These are phyloP conservation scores for Metschnikowia reukaufii DNA, from an alignment of 805 yeast species.

Conservation along the genomic window DNA sequence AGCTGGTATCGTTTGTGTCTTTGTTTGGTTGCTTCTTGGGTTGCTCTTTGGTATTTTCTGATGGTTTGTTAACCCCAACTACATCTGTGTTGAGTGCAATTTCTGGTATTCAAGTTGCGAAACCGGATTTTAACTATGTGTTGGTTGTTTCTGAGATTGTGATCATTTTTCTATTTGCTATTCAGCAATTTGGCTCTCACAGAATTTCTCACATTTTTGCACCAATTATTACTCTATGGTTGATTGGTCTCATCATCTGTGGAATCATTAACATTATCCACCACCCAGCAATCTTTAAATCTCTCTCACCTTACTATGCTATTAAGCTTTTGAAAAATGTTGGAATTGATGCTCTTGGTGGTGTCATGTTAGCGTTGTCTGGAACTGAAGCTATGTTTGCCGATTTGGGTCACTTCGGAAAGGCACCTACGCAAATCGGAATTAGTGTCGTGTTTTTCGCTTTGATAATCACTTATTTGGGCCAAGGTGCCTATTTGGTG, in stretches of 20 bases:
- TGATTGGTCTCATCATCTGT: slow-evolving; percentile 41
- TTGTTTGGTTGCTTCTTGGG: slow-evolving; percentile 49
- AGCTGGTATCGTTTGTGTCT: slow-evolving; percentile 32
- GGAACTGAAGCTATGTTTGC: slow-evolving; percentile 68
- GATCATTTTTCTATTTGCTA: slow-evolving; percentile 43
- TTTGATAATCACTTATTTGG: slow-evolving; percentile 52
- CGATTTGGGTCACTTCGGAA: slow-evolving; percentile 58
- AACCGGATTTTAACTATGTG: slow-evolving; percentile 44
- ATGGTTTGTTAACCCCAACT: slow-evolving; percentile 63
- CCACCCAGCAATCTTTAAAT: slow-evolving; percentile 45
- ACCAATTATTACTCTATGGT: slow-evolving; percentile 55
- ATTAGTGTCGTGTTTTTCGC: slow-evolving; percentile 53
- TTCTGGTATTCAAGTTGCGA: slow-evolving; percentile 55
- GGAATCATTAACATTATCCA: slow-evolving; percentile 49
- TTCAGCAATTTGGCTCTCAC: slow-evolving; percentile 52
- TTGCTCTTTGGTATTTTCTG: slow-evolving; percentile 56
- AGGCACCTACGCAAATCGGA: slow-evolving; percentile 49
- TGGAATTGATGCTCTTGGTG: slow-evolving; percentile 46
- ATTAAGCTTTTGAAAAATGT: slow-evolving; percentile 41
- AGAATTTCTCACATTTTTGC: slow-evolving; percentile 51
- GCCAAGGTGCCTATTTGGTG: slow-evolving; percentile 54
- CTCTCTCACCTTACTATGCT: slow-evolving; percentile 54
- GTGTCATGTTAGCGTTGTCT: slow-evolving; percentile 55
- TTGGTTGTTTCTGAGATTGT: slow-evolving; percentile 52
- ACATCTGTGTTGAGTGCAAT: slow-evolving; percentile 60